Percentiles rank a stretch among this genome's conserved stretches.
These are phyloP conservation scores for Globisporangium polare DNA, from an alignment of 352 stramenopile species.

Conservation along the genomic window DNA sequence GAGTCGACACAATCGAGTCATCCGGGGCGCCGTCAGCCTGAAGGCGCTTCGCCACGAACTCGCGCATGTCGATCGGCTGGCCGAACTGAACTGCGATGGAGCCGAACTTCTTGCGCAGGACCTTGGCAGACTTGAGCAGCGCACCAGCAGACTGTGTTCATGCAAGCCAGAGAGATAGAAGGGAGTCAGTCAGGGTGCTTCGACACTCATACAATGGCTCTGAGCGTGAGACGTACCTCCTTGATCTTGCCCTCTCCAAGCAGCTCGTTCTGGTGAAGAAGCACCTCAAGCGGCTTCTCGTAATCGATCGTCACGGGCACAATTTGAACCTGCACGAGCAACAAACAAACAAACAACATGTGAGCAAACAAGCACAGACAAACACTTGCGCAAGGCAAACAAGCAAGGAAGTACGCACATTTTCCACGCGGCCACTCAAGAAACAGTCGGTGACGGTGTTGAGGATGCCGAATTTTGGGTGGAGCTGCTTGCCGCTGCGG, in stretches of 20 bases:
- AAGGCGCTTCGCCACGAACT: slow-evolving; percentile 34
- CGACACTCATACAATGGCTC: too few species aligned
- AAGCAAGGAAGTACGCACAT: slow-evolving; percentile 35
- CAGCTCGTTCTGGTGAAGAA: slow-evolving; percentile 80
- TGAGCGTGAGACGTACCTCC: slow-evolving; percentile 47
- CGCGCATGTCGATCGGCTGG: slow-evolving; percentile 56
- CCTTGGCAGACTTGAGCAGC: slow-evolving; percentile 61
- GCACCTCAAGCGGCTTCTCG: slow-evolving; percentile 78
- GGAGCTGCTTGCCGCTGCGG: slow-evolving; percentile 77
- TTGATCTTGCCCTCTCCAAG: slow-evolving; percentile 78
- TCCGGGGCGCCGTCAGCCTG: slow-evolving; percentile 15
- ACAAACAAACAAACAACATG: slow-evolving; percentile 3
- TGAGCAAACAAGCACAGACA: neutral
- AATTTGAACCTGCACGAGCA: slow-evolving; percentile 50
- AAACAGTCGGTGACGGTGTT: slow-evolving; percentile 71
- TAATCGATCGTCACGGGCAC: slow-evolving; percentile 87
- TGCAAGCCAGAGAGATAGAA: neutral
- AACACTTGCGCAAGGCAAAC: neutral
- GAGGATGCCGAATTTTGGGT: slow-evolving; percentile 79
- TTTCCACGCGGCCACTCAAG: slow-evolving; percentile 62
- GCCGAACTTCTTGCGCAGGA: slow-evolving; percentile 78
- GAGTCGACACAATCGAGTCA: slow-evolving; percentile 31
- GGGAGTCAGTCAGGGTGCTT: slow-evolving; percentile 1
- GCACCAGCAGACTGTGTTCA: slow-evolving; percentile 44
- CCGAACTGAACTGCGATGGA: slow-evolving; percentile 81